phyloP scores from a whole-genome alignment of 352 stramenopile species.

The Peronosclerospora sorghi region DNA sequence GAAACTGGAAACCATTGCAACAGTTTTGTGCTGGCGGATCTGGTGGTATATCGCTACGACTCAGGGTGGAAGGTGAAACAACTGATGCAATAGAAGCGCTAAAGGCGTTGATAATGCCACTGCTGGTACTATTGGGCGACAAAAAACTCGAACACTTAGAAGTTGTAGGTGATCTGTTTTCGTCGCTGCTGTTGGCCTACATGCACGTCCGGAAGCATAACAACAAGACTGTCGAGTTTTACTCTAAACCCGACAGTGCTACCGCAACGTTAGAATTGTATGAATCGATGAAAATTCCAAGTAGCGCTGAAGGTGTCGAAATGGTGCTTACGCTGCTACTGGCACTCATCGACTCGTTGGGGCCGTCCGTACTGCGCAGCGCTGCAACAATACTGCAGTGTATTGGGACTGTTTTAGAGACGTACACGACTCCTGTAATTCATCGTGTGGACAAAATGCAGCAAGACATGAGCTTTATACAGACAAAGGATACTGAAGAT shows the following conservation, averaged over 20 bases:
- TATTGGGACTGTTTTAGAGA: constrained; percentile 57
- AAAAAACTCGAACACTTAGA: constrained; percentile 52
- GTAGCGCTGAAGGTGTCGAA: constrained; percentile 29
- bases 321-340: constrained; percentile 56
- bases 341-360: constrained; percentile 59
- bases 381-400: constrained; percentile 52
- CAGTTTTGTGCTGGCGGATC: constrained; percentile 53
- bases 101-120: constrained; percentile 28
- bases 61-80: constrained; percentile 1
- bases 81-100: constrained; percentile 12
- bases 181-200: constrained; percentile 63
- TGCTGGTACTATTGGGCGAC: constrained; percentile 45
- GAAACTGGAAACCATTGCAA: constrained; percentile 27
- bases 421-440: constrained; percentile 26
- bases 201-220: constrained; percentile 44
- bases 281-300: constrained; percentile 24
- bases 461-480: constrained; percentile 1
- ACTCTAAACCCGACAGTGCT: neutral
- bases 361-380: constrained; percentile 61
- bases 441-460: constrained; percentile 25
- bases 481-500: constrained; percentile 18
- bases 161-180: constrained; percentile 69
- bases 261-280: constrained; percentile 14
- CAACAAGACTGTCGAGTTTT: neutral
- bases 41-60: constrained; percentile 42